Evolutionary conservation across 331 rosid genomes (phyloP), one percentile per base, ranked within the genome.

Genomic region (Malus hybrid): DNA sequence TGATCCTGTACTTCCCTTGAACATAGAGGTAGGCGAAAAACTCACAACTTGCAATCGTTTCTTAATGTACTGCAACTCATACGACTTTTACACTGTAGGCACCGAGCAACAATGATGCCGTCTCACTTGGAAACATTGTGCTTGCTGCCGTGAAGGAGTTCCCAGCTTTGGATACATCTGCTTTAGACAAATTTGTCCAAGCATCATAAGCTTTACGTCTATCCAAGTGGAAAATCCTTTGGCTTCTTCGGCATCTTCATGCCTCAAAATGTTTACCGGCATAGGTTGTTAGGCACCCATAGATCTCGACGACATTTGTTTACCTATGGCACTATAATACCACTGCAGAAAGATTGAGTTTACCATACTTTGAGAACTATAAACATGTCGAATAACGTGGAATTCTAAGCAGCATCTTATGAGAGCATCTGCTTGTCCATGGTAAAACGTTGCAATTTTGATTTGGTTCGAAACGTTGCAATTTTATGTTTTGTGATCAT

Each of bases 1-100:
- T 64, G 98, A 93, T 79, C 98, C 98, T 84, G 97, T 93, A 59
- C 97, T 93, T 80, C 98, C 98, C 73, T 93, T 93, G 31, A 93
- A 93, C 84, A 88, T 93, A 39, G 98, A 93, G 98, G 98, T 93
- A 90, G 64, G 64, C 19, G 3, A 32, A 32, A 74, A 62, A 71
- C 66, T 77, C 44, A 29, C 39, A 32, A 7, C 6, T 12, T 33
- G 10, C 22, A 14, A 15, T 29, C 5, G 10, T 22, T 48, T 50
- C 9, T 16, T 18, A 54, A 19, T 52, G 48, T 18, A 73, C 2
- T 10, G 56, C 60, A 57, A 59, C 83, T 89, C 32, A 80, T 65
- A 75, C 42, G 56, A 57, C 61, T 50, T 70, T 64, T 64, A 73
- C 75, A 33, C 59, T 14, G 10, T 29, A 93, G 98, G 98, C 97